phyloP scores from a whole-genome alignment of 345 rosid species.

The Eucalyptus marginata region DNA sequence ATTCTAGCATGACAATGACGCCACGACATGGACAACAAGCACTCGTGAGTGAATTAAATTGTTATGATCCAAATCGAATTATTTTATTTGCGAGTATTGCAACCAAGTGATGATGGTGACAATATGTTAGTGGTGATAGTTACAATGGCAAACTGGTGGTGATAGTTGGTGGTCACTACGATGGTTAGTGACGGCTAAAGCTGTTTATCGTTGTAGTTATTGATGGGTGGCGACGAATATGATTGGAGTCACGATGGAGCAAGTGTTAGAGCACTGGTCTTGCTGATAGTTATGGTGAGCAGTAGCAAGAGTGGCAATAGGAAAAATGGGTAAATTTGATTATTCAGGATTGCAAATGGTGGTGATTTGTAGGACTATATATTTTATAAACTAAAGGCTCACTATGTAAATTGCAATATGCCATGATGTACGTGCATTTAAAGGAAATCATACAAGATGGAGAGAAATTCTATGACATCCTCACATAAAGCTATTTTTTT shows the following conservation, averaged over 20 bases:
- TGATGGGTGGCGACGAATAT: not conserved
- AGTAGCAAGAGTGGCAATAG: not conserved
- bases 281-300: not conserved
- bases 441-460: not conserved
- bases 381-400: not conserved
- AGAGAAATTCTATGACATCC: rapidly evolving
- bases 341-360: not conserved
- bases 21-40: not conserved
- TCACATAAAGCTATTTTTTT: not conserved
- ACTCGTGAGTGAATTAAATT: not conserved
- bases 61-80: not conserved
- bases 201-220: rapidly evolving
- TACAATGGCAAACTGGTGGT: rapidly evolving
- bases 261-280: rapidly evolving
- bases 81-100: not conserved
- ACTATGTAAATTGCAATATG: not conserved
- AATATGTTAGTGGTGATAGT: not conserved
- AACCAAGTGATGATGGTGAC: not conserved
- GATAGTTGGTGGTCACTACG: not conserved
- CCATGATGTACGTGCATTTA: not conserved
- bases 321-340: not conserved
- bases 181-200: not conserved
- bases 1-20: not conserved
- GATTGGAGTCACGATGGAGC: not conserved
- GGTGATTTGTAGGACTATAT: not conserved